These are phyloP conservation scores for Bipolaris gigantea DNA, from an alignment of 2,329 filamentous ascomycete species.

Conservation along the genomic window DNA sequence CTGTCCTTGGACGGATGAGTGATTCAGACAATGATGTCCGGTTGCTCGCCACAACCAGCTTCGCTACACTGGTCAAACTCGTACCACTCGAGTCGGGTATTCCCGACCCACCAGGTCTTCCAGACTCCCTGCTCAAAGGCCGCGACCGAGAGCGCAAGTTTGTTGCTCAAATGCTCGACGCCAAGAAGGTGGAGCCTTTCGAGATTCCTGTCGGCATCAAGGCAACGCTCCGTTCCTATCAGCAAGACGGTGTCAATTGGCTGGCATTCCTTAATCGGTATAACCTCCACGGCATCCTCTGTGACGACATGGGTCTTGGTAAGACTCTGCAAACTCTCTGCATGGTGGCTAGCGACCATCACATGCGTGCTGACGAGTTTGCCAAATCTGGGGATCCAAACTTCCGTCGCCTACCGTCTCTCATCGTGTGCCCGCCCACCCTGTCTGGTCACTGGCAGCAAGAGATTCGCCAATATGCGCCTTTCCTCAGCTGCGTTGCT, in stretches of 20 bases:
- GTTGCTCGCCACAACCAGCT: conserved; percentile 92
- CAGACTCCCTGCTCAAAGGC: conserved; percentile 82
- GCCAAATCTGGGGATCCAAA: conserved; percentile 79
- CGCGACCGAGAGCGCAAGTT: conserved; percentile 94
- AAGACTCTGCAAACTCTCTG: conserved; percentile 97
- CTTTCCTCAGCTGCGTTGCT: conserved; percentile 84
- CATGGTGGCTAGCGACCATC: conserved; percentile 97
- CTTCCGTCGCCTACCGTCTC: conserved; percentile 76
- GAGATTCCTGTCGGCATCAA: conserved; percentile 95
- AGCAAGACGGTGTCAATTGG: conserved; percentile 99
- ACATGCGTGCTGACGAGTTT: conserved; percentile 88
- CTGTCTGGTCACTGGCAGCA: conserved; percentile 98
- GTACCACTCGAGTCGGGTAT: conserved; percentile 97
- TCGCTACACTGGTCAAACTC: conserved; percentile 94
- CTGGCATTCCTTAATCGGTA: conserved; percentile 97
- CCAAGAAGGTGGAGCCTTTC: conserved; percentile 95
- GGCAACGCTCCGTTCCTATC: conserved; percentile 92
- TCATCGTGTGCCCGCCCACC: conserved; percentile 95
- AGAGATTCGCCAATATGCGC: conserved; percentile 92
- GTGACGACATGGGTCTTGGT: conserved; percentile 98
- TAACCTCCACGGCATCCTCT: conserved; percentile 95
- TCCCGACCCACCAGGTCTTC: conserved; percentile 90
- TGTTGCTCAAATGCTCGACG: conserved; percentile 92
- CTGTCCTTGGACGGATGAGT: conserved; percentile 95
- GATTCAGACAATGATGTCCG: conserved; percentile 96